Evolutionary conservation across 768 basidiomycete species (phyloP).

Genomic region (Polyporus arcularius): DNA sequence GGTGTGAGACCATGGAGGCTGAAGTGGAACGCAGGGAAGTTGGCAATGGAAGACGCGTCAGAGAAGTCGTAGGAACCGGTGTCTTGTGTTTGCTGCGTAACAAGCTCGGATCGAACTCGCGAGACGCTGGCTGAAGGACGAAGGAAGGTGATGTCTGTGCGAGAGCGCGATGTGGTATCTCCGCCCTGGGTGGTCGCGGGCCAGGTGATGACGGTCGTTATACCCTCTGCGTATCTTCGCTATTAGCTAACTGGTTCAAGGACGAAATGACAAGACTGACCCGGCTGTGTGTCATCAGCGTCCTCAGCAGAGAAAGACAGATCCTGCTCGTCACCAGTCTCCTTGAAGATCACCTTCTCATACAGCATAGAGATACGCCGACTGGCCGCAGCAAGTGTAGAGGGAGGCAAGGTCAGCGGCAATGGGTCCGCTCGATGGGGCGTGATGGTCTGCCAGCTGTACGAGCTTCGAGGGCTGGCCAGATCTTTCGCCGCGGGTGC

Average conservation of each 20-base stretch:
- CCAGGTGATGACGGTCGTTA: constrained; percentile 60
- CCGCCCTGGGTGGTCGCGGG: constrained; percentile 43
- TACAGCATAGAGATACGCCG: constrained; percentile 71
- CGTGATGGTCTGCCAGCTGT: constrained; percentile 51
- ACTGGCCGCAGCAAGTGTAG: constrained; percentile 66
- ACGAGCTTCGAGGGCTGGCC: constrained; percentile 13
- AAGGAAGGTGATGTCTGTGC: constrained; percentile 23
- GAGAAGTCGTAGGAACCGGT: constrained; percentile 57
- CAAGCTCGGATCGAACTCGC: constrained; percentile 14
- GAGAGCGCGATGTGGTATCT: constrained; percentile 3
- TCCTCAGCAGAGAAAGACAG: constrained; percentile 9
- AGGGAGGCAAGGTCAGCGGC: constrained; percentile 41
- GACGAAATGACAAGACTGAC: not conserved
- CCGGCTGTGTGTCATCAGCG: constrained; percentile 7
- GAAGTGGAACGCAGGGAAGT: constrained; percentile 77
- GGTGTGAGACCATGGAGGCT: constrained; percentile 59
- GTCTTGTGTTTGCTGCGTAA: constrained; percentile 45
- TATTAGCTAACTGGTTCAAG: constrained; percentile 4
- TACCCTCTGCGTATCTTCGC: constrained; percentile 32
- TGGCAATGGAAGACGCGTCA: constrained; percentile 68
- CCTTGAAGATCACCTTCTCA: constrained; percentile 69
- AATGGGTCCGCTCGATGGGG: constrained; percentile 20
- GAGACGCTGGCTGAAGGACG: constrained; percentile 17
- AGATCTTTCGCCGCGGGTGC: constrained; percentile 40
- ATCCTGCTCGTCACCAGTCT: constrained; percentile 36